Evolutionary conservation across 495 filamentous ascomycete species (phyloP).

Genomic region (Trichoderma asperelloides): DNA sequence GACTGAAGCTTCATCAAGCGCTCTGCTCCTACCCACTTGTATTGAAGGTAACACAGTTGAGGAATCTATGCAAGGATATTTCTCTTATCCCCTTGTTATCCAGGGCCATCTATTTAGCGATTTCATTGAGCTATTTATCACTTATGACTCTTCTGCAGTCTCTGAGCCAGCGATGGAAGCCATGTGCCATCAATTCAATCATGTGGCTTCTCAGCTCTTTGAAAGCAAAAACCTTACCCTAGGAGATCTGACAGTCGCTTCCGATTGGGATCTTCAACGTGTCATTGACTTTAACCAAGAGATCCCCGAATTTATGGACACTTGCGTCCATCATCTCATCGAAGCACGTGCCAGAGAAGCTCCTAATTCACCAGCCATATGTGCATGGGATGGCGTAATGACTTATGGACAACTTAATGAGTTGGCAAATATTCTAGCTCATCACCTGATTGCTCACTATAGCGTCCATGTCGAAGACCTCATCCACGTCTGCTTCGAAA

Average conservation of each 20-base stretch:
- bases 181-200: slow-evolving; percentile 1
- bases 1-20: neutral
- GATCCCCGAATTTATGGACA: neutral
- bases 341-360: neutral
- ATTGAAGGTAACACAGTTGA: neutral
- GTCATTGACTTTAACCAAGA: neutral
- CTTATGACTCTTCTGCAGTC: neutral
- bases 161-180: neutral
- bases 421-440: slow-evolving; percentile 69
- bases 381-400: slow-evolving; percentile 30
- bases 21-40: neutral
- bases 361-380: slow-evolving; percentile 17
- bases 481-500: slow-evolving; percentile 49
- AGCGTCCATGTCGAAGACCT: slow-evolving; percentile 43
- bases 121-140: neutral
- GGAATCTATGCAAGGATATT: neutral
- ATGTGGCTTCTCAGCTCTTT: slow-evolving; percentile 2
- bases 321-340: neutral
- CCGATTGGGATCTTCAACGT: neutral
- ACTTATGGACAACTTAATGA: slow-evolving; percentile 44
- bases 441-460: slow-evolving; percentile 58
- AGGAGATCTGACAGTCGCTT: neutral
- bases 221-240: neutral
- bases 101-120: neutral
- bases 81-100: slow-evolving; percentile 6